These are phyloP conservation scores for Wallacemonas rigidus DNA, from an alignment of 208 protist species.

Conservation along the genomic window DNA sequence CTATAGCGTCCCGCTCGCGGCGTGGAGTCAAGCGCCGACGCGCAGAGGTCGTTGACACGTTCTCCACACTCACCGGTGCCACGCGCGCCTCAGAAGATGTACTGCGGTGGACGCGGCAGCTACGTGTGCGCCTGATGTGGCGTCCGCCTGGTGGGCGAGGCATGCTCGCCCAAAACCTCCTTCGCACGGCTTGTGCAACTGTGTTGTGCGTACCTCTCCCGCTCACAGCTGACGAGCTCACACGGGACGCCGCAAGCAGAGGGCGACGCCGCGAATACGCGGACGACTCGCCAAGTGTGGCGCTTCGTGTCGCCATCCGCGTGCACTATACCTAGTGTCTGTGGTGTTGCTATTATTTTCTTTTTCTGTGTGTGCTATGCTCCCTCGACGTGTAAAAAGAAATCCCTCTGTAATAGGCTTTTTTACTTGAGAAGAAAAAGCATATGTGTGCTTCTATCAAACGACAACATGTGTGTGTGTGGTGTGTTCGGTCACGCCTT, in stretches of 20 bases:
- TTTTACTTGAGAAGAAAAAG: no score
- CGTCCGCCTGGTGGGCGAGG: slow-evolving; percentile 25
- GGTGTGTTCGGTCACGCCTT: no score
- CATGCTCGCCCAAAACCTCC: slow-evolving; percentile 9
- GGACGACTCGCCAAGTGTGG: not conserved
- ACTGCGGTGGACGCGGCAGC: slow-evolving; percentile 30
- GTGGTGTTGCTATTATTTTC: not conserved
- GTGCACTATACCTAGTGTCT: not conserved
- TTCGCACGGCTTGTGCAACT: slow-evolving; percentile 35
- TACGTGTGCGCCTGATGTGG: slow-evolving; percentile 26
- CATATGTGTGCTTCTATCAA: no score
- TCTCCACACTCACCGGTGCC: not conserved
- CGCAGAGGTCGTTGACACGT: not conserved
- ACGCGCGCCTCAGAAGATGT: slow-evolving; percentile 24
- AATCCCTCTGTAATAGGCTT: no score
- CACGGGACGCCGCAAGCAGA: not conserved
- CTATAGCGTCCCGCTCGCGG: no score
- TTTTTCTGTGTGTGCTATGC: not conserved
- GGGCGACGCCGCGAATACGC: not conserved
- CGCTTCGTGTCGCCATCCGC: not conserved
- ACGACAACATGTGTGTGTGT: no score
- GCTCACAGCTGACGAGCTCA: not conserved
- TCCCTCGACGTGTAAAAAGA: not conserved
- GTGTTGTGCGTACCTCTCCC: slow-evolving; percentile 16
- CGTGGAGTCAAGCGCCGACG: not conserved